Base-by-base conservation (phyloP, 1,284 basidiomycete species). In the Ustilago sp. region DNA sequence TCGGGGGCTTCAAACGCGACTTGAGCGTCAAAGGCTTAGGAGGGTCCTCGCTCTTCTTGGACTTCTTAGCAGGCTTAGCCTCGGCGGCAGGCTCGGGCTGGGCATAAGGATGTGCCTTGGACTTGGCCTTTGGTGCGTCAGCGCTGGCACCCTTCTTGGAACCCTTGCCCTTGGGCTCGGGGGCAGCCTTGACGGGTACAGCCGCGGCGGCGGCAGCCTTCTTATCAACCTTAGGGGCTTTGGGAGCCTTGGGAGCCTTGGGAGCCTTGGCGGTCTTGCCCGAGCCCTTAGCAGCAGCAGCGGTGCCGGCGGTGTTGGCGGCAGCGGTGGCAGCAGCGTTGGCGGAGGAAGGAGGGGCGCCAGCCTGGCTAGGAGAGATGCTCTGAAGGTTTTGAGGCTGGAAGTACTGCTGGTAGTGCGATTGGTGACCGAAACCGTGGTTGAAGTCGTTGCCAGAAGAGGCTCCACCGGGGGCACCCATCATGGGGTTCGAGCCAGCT, bases 1-100 rank as follows among this genome's bases (percentile, higher is more conserved):
- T 95, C 51, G 95, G 95, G 38, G 93, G 94, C 68, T 92, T 92
- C 66, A 97, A 89, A 32, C 87, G 87, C 11, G 89, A 89, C 79
- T 88, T 88, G 57, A 83, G 77, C 41, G 86, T 78, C 8, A 86
- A 83, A 2, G 86, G 80, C 77, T 86, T 86, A 60, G 86, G 80
- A 11, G 83, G 41, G 8, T 79, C 69, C 41, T 80, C 73, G 51
- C 63, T 68, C 68, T 80, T 77, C 68, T 80, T 77, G 23, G 48
- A 12, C 65, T 78, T 78, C 57, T 78, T 78, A 45, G 72, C 65
- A 15, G 71, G 68, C 65, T 74, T 74, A 17, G 61, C 64, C 34
- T 69, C 76, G 17, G 59, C 57, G 38, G 61, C 54, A 45, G 67
- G 59, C 55, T 72, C 70, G 45, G 76, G 62, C 45, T 63, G 64